Evolutionary conservation across 129 eudicot genomes (phyloP).

Genomic region (Glebionis coronaria): DNA sequence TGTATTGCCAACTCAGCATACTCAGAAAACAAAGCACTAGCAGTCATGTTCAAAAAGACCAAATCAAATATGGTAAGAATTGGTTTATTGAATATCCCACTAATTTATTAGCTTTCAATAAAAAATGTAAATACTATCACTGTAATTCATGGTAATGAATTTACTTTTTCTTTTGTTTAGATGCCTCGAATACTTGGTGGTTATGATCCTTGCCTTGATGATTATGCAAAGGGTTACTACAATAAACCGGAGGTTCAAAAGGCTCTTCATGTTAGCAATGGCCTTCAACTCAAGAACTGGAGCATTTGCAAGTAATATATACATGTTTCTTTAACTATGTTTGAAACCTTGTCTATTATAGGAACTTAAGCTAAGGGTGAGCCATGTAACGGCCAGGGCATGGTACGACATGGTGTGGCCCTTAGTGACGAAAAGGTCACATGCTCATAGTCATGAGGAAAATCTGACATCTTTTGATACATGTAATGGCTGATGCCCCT

Average conservation of each 20-base stretch:
- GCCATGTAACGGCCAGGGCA: too few species aligned
- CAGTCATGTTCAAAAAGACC: conserved; percentile 40
- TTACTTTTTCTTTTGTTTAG: conserved; percentile 32
- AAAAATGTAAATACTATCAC: neutral
- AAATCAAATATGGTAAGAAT: conserved; percentile 66
- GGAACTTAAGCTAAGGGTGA: neutral
- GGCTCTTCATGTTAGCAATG: conserved; percentile 84
- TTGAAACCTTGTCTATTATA: neutral
- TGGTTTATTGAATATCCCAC: conserved; percentile 15
- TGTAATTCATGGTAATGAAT: neutral
- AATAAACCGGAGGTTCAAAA: conserved; percentile 77
- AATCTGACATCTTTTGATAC: too few species aligned
- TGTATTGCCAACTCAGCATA: conserved; percentile 56
- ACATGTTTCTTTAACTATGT: conserved; percentile 20
- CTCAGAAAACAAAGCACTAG: conserved; percentile 34
- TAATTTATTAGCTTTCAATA: neutral
- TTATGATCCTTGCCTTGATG: conserved; percentile 91
- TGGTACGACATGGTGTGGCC: too few species aligned
- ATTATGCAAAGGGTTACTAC: conserved; percentile 72
- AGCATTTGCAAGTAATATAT: conserved; percentile 86
- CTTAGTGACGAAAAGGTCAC: too few species aligned
- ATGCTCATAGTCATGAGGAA: too few species aligned
- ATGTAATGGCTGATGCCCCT: too few species aligned
- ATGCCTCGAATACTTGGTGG: conserved; percentile 90
- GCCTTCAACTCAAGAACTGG: conserved; percentile 63